Evolutionary conservation across 1,139 yeast species (phyloP), one percentile per base, ranked within the genome.

Genomic region (Candida sp.): DNA sequence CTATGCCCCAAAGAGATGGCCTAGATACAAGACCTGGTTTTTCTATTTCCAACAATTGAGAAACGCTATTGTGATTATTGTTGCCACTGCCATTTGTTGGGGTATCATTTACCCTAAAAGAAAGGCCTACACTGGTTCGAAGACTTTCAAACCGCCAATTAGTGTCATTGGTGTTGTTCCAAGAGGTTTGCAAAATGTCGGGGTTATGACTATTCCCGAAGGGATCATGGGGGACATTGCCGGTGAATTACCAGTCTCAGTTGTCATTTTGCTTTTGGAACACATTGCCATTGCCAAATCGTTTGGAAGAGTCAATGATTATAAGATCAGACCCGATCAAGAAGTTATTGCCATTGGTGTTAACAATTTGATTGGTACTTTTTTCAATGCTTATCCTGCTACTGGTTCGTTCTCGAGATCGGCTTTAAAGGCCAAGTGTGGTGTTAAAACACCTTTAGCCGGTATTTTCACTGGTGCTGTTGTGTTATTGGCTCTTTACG

Each of bases 391-490:
- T 8, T 91, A 91, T 62, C 98, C 98, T 12, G 91, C 97, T 8
- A 91, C 98, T 8, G 97, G 98, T 43, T 91, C 97, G 1, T 91
- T 91, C 65, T 87, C 96, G 21, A 83, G 97, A 72, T 86, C 97
- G 39, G 97, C 97, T 9, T 77, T 91, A 57, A 90, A 91, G 67
- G 87, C 96, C 44, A 91, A 90, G 67, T 90, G 97, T 77, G 96
- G 96, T 59, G 98, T 91, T 38, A 80, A 91, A 59, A 91, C 98
- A 34, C 98, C 98, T 29, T 72, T 90, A 49, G 96, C 97, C 42
- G 97, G 97, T 68, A 76, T 89, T 43, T 87, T 82, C 67, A 89
- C 97, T 23, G 98, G 97, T 60, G 81, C 79, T 33, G 91, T 91
- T 62, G 97, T 91, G 22, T 68, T 91, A 50, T 71, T 91, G 50